Base-by-base conservation (phyloP, 2,329 filamentous ascomycete species). In the Fusarium veterinarium region DNA sequence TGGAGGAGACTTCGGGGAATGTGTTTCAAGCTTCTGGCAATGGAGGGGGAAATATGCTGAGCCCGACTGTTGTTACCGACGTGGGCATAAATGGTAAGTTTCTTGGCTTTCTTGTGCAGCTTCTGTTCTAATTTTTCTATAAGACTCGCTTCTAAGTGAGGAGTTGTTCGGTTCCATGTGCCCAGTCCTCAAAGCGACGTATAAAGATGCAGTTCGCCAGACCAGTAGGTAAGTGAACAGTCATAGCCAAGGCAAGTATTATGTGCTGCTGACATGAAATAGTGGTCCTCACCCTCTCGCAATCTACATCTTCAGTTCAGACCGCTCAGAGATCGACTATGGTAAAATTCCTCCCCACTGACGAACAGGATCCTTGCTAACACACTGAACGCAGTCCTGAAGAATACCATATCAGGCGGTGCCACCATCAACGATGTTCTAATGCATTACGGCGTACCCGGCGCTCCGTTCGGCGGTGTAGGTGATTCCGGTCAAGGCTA, bases 401-500 rank as follows among this genome's bases (percentile, higher is more conserved):
- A 52, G 1, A 37, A 37, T 1, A 52, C 48, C 2, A 52, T 37
- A 4, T 52, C 31, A 0, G 85, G 85, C 28, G 84, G 84, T 19
- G 83, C 86, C 52, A 85, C 83, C 1, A 77, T 86, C 71, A 86
- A 86, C 67, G 84, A 85, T 67, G 77, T 79, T 19, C 72, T 81
- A 37, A 69, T 84, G 10, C 85, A 86, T 49, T 79, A 80, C 30
- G 76, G 72, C 2, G 77, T 83, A n/a, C 78, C 78, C 1, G 78
- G 76, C 17, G 82, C 82, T 1, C 84, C 85, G 1, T 86, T 87
- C 64, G 85, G 85, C 19, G 85, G 85, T 10, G 82, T 85, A 23
- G 85, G 85, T 17, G 79, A 79, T 17, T 84, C 82, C 1, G 85
- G 85, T 6, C 77, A 79, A 30, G 85, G 85, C 23, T 74, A 76